Evolutionary conservation across 2,329 filamentous ascomycete species (phyloP), one percentile per base, ranked within the genome.

Genomic region (Monosporascus sp.): DNA sequence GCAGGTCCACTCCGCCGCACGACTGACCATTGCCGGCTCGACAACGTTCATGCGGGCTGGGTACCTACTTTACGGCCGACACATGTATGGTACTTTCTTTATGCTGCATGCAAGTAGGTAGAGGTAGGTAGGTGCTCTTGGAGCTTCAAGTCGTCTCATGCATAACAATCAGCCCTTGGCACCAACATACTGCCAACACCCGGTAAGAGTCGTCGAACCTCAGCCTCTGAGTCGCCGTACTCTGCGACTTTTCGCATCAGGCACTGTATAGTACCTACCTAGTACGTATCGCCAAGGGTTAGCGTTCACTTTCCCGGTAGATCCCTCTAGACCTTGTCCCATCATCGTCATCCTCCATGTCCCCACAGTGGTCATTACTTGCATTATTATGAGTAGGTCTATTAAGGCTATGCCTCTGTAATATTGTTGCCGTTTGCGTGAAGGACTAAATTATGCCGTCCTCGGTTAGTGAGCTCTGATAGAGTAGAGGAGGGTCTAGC

Each of bases 271-370:
- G 56, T 54, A 50, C 52, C 55, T 58, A 54, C 49, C 49, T 53
- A 51, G 52, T 45, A 52, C 53, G 57, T 57, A 54, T 55, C 55
- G 57, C 52, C 56, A 59, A 53, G 54, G 56, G 55, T 53, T 50
- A 59, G 55, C 58, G 57, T 55, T 45, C 55, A 20, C 37, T 37
- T 43, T 52, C 54, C 55, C 57, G 56, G 60, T 59, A 60, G 57
- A 62, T 60, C 60, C 59, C 55, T 57, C 57, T 54, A 59, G 49
- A 55, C 50, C 54, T 56, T 55, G 57, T 45, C 53, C 56, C 57
- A 62, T 57, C 55, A 58, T 62, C 59, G 59, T 61, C 60, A 61
- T 62, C 55, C 59, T 58, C 56, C 45, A 51, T 60, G 56, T 54
- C 55, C 52, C 59, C 60, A 62, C 55, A 60, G 54, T 60, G 59